Evolutionary conservation across 371 early-diverging fungal genomes (phyloP), one percentile per base, ranked within the genome.

Genomic region (Mucor lusitanicus): DNA sequence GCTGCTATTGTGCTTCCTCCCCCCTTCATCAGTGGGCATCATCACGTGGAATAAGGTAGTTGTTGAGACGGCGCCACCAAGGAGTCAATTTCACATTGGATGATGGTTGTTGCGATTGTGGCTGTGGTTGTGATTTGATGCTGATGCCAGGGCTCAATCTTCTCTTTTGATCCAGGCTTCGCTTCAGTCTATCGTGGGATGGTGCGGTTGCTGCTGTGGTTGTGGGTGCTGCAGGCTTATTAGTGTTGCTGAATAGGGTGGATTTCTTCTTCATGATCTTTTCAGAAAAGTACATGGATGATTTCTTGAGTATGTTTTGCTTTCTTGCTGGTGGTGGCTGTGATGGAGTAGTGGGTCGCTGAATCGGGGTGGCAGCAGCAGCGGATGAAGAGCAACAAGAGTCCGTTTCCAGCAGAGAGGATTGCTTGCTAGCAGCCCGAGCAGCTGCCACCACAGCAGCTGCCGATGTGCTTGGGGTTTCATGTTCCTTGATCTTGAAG

Each of bases 281-380:
- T 27, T 62, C 42, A 35, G 55, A 23, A 56, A 67, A 67, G 35
- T 44, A 67, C 3, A 44, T 28, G n/a, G 68, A 67, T 4, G 68
- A 67, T 27, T 67, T 67, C 27, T 27, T 42, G 8, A 67, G 28
- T 28, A 67, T 62, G 3, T 56, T 62, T 25, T 57, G 61, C 15
- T 42, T 57, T 25, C 13, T 53, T 40, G 40, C 3, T 40, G 13
- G 44, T 23, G 19, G 28, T 13, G 23, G 13, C 15, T 25, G 35
- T 30, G 57, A 54, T 37, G 23, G n/a, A n/a, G n/a, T n/a, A n/a
- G n/a, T n/a, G n/a, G n/a, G 15, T 15, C 25, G 53, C 21, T 28
- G 63, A 6, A 54, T 54, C 25, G 28, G 28, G 25, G 6, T 27
- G n/a, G 55, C n/a, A n/a, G n/a, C n/a, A n/a, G n/a, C n/a, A n/a